phyloP scores from a whole-genome alignment of 768 basidiomycete genomes.

The Imleria badia region DNA sequence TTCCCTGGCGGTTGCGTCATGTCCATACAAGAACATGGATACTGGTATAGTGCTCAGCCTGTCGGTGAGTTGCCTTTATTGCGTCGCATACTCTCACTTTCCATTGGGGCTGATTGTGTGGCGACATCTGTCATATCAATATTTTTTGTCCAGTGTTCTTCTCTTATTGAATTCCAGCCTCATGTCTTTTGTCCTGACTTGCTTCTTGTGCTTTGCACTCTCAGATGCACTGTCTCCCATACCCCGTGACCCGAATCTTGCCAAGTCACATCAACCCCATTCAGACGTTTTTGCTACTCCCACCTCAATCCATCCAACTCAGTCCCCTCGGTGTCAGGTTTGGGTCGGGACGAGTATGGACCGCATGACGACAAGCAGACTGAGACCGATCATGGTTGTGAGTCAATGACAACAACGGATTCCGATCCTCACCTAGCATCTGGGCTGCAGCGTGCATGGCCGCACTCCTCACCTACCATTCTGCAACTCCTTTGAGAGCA shows the following conservation, averaged over 20 bases:
- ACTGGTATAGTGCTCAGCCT: conserved; percentile 20
- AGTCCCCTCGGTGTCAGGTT: conserved; percentile 2
- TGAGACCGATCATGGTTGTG: conserved; percentile 26
- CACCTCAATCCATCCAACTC: neutral
- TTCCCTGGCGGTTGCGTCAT: conserved; percentile 12
- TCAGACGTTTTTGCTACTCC: conserved; percentile 4
- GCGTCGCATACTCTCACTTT: neutral
- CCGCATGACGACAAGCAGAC: conserved; percentile 22
- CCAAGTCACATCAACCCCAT: conserved; percentile 3
- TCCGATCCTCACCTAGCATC: conserved; percentile 27
- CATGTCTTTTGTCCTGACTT: conserved; percentile 8
- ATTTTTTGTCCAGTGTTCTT: neutral
- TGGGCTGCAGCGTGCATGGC: too few relatives aligned
- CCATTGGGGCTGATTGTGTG: neutral
- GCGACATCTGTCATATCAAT: neutral
- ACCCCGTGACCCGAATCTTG: conserved; percentile 6
- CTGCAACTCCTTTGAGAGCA: too few relatives aligned
- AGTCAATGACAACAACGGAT: conserved; percentile 29
- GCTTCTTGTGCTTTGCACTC: neutral
- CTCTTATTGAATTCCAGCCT: neutral
- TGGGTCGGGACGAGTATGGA: conserved; percentile 4
- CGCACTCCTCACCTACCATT: too few relatives aligned
- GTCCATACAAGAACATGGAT: conserved; percentile 17
- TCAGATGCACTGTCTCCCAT: conserved; percentile 16
- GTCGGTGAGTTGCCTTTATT: conserved; percentile 20